These are phyloP conservation scores for Brassica hybrid DNA, from an alignment of 441 rosid genomes.

Conservation along the genomic window DNA sequence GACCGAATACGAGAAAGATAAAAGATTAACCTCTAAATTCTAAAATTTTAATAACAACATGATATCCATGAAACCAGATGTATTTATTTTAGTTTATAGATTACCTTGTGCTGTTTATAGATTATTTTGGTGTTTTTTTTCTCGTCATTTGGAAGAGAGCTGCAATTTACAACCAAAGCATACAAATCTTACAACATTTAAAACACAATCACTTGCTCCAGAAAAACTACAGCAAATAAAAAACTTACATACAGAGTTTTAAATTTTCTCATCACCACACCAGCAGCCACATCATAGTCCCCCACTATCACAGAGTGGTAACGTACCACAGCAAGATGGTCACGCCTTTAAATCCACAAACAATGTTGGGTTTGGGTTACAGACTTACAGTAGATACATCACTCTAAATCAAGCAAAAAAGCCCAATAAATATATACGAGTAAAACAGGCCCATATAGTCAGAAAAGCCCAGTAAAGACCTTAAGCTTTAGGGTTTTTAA, in stretches of 20 bases:
- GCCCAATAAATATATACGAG: background rate
- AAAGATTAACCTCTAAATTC: background rate
- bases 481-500: conserved; percentile 27
- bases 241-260: background rate
- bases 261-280: background rate
- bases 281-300: background rate
- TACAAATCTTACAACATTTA: background rate
- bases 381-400: too few species aligned
- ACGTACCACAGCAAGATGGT: background rate
- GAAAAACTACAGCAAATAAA: background rate
- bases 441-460: background rate
- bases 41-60: background rate
- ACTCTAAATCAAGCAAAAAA: background rate
- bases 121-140: background rate
- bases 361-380: background rate
- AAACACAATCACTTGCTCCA: background rate
- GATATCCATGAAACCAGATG: background rate
- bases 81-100: background rate
- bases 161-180: background rate
- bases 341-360: background rate
- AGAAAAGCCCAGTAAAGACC: conserved; percentile 2
- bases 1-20: conserved; percentile 21
- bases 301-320: too few species aligned
- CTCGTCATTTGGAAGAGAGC: background rate
- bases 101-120: background rate